A percentile compares a stretch with the other conserved stretches of the same genome.
These are phyloP conservation scores for Obba rivulosa DNA, from an alignment of 768 basidiomycete species.

Conservation along the genomic window DNA sequence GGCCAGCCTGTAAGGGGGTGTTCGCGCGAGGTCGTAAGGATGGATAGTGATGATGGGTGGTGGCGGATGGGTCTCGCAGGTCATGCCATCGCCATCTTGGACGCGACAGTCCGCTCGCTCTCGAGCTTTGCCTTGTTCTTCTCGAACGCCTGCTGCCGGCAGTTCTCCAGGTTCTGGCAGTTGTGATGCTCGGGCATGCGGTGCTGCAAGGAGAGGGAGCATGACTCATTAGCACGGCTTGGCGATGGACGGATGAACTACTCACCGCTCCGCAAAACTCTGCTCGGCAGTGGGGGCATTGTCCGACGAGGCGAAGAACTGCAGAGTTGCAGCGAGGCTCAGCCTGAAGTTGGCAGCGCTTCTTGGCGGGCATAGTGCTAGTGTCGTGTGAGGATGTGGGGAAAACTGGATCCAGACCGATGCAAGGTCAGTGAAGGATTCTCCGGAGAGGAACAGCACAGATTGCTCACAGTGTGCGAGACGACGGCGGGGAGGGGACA, in stretches of 20 bases:
- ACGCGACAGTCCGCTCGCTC: constrained; percentile 79
- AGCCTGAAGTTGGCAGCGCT: constrained; percentile 71
- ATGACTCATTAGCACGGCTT: constrained; percentile 10
- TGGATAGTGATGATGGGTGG: constrained; percentile 2
- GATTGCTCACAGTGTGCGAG: not conserved
- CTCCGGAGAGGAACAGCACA: too few relatives aligned
- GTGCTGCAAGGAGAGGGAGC: constrained; percentile 44
- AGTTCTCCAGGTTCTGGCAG: constrained; percentile 79
- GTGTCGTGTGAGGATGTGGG: constrained; percentile 15
- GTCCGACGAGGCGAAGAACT: constrained; percentile 77
- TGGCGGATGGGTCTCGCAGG: constrained; percentile 7
- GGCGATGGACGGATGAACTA: constrained; percentile 12
- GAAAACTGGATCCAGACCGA: not conserved
- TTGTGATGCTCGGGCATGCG: constrained; percentile 86
- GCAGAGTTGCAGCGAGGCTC: constrained; percentile 68
- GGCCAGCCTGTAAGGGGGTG: constrained; percentile 6
- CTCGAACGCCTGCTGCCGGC: constrained; percentile 83
- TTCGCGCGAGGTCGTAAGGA: constrained; percentile 7
- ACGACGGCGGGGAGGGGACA: constrained; percentile 6
- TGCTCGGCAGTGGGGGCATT: constrained; percentile 74
- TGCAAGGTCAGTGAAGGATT: too few relatives aligned
- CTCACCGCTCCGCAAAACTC: constrained; percentile 77
- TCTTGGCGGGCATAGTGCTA: constrained; percentile 70
- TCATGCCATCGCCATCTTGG: constrained; percentile 82
- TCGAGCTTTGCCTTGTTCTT: constrained; percentile 85